Base-by-base conservation (phyloP, 2,329 filamentous ascomycete genomes). In the Monosporascus sp. region DNA sequence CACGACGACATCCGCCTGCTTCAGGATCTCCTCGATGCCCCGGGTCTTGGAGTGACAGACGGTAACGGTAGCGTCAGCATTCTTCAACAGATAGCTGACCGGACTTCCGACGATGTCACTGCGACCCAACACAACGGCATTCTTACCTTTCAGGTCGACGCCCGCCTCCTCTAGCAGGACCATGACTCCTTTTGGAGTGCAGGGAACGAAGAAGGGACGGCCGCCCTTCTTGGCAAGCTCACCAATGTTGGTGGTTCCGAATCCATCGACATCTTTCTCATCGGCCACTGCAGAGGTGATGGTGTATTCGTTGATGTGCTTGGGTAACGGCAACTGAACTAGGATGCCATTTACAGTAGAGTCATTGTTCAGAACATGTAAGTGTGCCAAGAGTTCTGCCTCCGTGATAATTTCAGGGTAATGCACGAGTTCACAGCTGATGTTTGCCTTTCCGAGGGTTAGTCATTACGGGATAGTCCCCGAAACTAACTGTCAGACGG, bases 101-200 rank as follows among this genome's bases (percentile, higher is more conserved):
- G 94, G 94, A 71, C 91, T 96, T 61, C 94, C 94, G 37, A 99
- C 94, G 65, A 99, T 99, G 69, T 99, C 93, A 71, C 93, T 97
- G 55, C 94, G 84, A 48, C 94, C 94, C 49, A 99, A 78, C 17
- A 99, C 93, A 2, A 97, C 93, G 37, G 94, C 94, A 63, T 93
- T 87, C 80, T 97, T 97, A 63, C 94, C 94, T 51, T 81, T 82
- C 51, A 94, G 78, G 52, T 95, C 84, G 41, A 99, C 83, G 7
- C 91, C 92, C 20, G 87, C 85, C 70, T 94, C 89, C 68, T 90
- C 74, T 55, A 99, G 78, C 62, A 99, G 80, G 43, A 89, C 88
- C 92, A 99, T 97, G 67, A 97, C 89, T 66, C 94, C 94, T 76
- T 97, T 93, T 50, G 94, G 94, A 2, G 94, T 99, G 80, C 94